Conservation (phyloP, 164 flowering plant genomes). For the Sextonia rubra region DNA sequence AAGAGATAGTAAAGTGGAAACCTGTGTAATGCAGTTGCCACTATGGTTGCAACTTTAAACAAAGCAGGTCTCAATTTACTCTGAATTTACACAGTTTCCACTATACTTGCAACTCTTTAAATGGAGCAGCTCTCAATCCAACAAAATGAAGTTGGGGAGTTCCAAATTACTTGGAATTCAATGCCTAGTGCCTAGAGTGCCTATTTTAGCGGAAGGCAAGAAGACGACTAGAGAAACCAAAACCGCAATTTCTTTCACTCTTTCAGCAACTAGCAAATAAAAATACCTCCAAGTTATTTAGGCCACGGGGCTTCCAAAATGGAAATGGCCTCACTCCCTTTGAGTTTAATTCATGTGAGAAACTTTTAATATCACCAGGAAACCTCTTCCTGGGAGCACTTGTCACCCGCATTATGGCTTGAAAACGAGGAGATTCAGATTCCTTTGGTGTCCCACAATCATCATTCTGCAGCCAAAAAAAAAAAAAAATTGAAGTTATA, state of each 20-base stretch:
- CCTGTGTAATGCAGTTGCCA: not conserved
- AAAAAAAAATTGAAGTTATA: not conserved
- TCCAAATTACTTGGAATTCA: too few relatives aligned
- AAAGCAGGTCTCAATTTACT: not conserved
- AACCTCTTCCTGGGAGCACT: conserved; percentile 90
- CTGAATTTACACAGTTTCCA: not conserved
- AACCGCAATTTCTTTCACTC: not conserved
- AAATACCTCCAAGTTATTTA: conserved; percentile 86
- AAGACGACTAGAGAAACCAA: not conserved
- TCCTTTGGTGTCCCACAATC: conserved; percentile 92
- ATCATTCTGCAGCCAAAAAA: conserved; percentile 41
- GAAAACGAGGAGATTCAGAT: conserved; percentile 99
- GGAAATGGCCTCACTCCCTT: conserved; percentile 98
- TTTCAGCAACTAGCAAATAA: not conserved
- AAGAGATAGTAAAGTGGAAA: too few relatives aligned
- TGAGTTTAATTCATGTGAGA: conserved; percentile 96
- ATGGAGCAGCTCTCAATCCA: not conserved
- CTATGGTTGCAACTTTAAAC: not conserved
- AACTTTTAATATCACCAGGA: conserved; percentile 94
- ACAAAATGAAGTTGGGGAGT: not conserved
- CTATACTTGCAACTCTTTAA: not conserved
- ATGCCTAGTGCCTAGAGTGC: not conserved
- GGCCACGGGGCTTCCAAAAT: conserved; percentile 93
- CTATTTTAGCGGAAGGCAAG: not conserved
- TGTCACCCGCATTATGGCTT: conserved; percentile 93